phyloP scores from a whole-genome alignment of 2,329 filamentous ascomycete genomes.

The Hypoxylon sp. region DNA sequence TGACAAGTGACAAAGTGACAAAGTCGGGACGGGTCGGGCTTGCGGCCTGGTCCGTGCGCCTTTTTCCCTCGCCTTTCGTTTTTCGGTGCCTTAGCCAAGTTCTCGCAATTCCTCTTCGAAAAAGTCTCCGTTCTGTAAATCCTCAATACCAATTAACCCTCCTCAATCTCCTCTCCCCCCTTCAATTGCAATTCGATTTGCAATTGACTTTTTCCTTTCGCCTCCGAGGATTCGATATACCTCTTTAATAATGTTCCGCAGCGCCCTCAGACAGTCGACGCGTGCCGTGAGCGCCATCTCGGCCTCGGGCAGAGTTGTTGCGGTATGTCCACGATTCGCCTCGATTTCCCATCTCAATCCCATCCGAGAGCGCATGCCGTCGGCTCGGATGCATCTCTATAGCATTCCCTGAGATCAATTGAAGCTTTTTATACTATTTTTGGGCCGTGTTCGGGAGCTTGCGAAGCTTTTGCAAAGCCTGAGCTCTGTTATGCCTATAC shows the following conservation, averaged over 20 bases:
- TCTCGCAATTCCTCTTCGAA: constrained; percentile 40
- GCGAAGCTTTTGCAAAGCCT: constrained; percentile 50
- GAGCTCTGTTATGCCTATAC: constrained; percentile 33
- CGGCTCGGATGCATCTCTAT: constrained; percentile 46
- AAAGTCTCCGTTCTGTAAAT: constrained; percentile 43
- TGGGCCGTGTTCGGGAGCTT: constrained; percentile 44
- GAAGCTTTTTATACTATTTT: constrained; percentile 46
- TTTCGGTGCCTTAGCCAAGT: constrained; percentile 20
- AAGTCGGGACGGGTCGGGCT: constrained; percentile 26
- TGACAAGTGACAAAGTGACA: background rate
- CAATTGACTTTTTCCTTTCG: constrained; percentile 67
- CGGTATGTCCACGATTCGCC: constrained; percentile 74
- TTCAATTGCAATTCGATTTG: constrained; percentile 70
- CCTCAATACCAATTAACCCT: constrained; percentile 47
- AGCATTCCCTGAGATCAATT: constrained; percentile 48
- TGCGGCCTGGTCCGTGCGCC: constrained; percentile 21
- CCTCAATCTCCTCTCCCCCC: constrained; percentile 63
- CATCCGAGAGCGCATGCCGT: constrained; percentile 55
- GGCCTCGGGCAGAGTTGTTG: constrained; percentile 88
- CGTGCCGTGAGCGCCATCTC: constrained; percentile 94
- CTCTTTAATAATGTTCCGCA: constrained; percentile 91
- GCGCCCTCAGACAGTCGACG: constrained; percentile 95
- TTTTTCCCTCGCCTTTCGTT: constrained; percentile 28
- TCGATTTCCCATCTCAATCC: constrained; percentile 53
- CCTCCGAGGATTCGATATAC: constrained; percentile 58